phyloP scores from a whole-genome alignment of 768 basidiomycete genomes.

The Pulveroboletus sp. region DNA sequence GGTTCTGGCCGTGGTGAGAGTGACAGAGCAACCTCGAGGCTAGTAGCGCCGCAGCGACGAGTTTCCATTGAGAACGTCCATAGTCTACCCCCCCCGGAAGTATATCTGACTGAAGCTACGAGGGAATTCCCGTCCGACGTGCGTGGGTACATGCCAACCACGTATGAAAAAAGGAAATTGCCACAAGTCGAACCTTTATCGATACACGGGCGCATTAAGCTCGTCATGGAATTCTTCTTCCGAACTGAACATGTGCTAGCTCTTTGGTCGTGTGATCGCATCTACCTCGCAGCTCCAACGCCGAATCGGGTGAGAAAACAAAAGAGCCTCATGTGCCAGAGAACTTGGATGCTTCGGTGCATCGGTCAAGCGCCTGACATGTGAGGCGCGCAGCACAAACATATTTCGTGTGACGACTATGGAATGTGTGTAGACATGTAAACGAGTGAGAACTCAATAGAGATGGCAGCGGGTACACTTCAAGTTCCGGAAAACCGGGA shows the following conservation, averaged over 20 bases:
- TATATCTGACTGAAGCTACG: constrained; percentile 1
- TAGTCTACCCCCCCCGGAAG: background rate
- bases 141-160: background rate
- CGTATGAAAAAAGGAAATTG: constrained; percentile 1
- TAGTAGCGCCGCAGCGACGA: background rate
- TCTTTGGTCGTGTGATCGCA: background rate
- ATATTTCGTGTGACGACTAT: too few species aligned
- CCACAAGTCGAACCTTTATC: background rate
- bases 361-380: too few species aligned
- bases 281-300: background rate
- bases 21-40: background rate
- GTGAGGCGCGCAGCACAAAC: too few species aligned
- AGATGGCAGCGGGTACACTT: too few species aligned
- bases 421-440: too few species aligned
- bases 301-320: background rate
- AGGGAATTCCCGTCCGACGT: background rate
- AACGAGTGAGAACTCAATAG: too few species aligned
- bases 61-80: background rate
- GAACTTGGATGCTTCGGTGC: too few species aligned
- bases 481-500: too few species aligned
- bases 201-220: constrained; percentile 1
- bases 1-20: background rate
- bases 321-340: background rate
- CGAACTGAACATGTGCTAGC: background rate
- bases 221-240: constrained; percentile 5